Base-by-base conservation (phyloP, 106 monocot species). In the Allium cepa region DNA sequence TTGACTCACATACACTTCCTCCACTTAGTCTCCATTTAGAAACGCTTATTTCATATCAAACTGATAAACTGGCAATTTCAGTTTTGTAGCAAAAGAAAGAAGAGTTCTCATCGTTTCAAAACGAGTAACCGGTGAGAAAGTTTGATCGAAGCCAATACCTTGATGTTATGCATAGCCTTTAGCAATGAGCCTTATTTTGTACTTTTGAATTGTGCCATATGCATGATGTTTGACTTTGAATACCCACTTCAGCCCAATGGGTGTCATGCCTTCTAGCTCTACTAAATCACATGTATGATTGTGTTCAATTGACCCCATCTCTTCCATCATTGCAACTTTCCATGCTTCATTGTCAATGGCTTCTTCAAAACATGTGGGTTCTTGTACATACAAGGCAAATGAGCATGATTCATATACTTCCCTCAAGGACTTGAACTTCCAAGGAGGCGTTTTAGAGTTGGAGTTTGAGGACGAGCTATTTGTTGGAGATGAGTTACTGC, bases 1-100 rank as follows among this genome's bases (percentile, higher is more conserved):
- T 59, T 70, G 17, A 1, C 12, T 12, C 1, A 70, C 47, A 49
- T 59, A 70, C 1, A 70, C 69, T n/a, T 69, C 69, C 15, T 69
- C 69, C 17, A 26, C 11, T 11, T 58, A 45, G 4, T 70, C 48
- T 17, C 70, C 70, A 59, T 48, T 70, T 4, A 70, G 58, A 59
- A 49, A 70, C 10, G 11, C 15, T 46, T 53, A 46, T 45, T 69
- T 69, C 3, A 69, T 14, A 47, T 57, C 56, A 9, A 69, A 22
- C 17, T 70, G 59, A 59, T 18, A 18, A 17, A 70, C 58, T 17
- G 36, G 47, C 17, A 17, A 70, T 5, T 60, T 16, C 3, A 59
- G 10, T 59, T 70, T 57, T 18, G 47, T 16, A n/a, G 59, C 47
- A 17, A 70, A 60, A 52, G 58, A 57, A 9, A 70, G 17, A 48